Base-by-base conservation (phyloP, 2,329 filamentous ascomycete genomes). In the Diaporthe sp. region DNA sequence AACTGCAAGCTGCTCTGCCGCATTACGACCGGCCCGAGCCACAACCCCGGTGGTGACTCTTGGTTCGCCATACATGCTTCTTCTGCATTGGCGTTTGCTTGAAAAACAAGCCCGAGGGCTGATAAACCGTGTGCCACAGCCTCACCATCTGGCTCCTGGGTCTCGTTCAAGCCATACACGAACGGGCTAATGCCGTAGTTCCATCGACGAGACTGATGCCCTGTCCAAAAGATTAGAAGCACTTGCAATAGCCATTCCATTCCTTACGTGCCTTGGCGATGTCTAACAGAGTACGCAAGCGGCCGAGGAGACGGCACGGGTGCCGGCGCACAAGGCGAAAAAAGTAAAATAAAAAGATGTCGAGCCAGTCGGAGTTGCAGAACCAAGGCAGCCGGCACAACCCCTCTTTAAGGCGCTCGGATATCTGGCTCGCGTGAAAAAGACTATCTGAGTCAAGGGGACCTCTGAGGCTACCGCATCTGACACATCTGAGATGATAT, bases 401-500 rank as follows among this genome's bases (percentile, higher is more conserved):
- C 27, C 55, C 9, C 25, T 63, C 30, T 53, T 71, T 63, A 42
- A 71, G 42, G 30, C 27, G 17, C 25, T 61, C 17, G 39, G 15
- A 35, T 35, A 30, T 25, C 47, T 61, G 42, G 42, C 58, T 51
- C 32, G 30, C 51, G n/a, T 42, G 22, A 39, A 50, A 22, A 61
- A 47, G 17, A 17, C 30, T 53, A n/a, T 53, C 69, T 71, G 27
- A 71, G 19, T 53, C 44, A 30, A 37, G 22, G 19, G 9, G 17
- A 15, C 58, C 56, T 61, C 35, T 30, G 42, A 39, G 58, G 25
- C 4, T 22, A 25, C 44, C 32, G 32, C 69, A 30, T 53, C 42
- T 13, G 69, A 63, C 56, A 71, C 53, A 63, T 71, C 44, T 61
- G 12, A 61, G 30, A 61, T 42, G 30, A 39, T 15, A 17, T 63